Evolutionary conservation across 345 rosid species (phyloP).

Genomic region (Lumnitzera littorea): DNA sequence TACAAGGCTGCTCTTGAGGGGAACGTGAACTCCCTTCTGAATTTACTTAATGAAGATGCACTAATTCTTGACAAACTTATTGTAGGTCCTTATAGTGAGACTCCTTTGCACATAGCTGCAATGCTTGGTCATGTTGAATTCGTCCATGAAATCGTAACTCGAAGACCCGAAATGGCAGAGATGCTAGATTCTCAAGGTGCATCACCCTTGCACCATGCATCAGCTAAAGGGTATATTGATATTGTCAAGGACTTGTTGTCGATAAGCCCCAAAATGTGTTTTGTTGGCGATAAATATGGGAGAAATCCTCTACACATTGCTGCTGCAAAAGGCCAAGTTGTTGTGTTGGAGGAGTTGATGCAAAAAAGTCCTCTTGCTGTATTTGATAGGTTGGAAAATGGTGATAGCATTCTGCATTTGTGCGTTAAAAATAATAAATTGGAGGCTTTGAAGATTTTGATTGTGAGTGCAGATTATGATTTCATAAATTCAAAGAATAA

Average conservation of each 20-base stretch:
- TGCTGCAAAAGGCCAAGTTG: constrained; percentile 10
- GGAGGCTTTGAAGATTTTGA: constrained; percentile 1
- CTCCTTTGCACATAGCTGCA: constrained; percentile 14
- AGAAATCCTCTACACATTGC: constrained; percentile 11
- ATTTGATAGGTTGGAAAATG: neutral
- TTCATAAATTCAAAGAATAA: neutral
- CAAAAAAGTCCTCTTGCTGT: neutral
- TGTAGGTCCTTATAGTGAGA: neutral
- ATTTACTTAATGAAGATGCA: constrained; percentile 7
- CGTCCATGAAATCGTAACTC: neutral
- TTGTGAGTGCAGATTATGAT: neutral
- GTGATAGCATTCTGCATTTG: constrained; percentile 2
- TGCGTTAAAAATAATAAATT: neutral
- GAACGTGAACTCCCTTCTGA: neutral
- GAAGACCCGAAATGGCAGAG: constrained; percentile 1
- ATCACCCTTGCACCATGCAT: constrained; percentile 17
- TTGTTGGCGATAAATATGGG: constrained; percentile 1
- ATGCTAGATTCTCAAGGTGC: constrained; percentile 10
- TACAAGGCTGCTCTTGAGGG: constrained; percentile 9
- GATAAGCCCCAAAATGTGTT: neutral
- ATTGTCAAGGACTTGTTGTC: constrained; percentile 7
- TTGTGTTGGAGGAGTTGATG: constrained; percentile 4
- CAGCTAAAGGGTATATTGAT: constrained; percentile 7
- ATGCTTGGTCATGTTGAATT: constrained; percentile 12
- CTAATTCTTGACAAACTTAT: constrained; percentile 5